Evolutionary conservation across 2,329 filamentous ascomycete genomes (phyloP), one percentile per base, ranked within the genome.

Genomic region (Thermothelomyces thermophilus): DNA sequence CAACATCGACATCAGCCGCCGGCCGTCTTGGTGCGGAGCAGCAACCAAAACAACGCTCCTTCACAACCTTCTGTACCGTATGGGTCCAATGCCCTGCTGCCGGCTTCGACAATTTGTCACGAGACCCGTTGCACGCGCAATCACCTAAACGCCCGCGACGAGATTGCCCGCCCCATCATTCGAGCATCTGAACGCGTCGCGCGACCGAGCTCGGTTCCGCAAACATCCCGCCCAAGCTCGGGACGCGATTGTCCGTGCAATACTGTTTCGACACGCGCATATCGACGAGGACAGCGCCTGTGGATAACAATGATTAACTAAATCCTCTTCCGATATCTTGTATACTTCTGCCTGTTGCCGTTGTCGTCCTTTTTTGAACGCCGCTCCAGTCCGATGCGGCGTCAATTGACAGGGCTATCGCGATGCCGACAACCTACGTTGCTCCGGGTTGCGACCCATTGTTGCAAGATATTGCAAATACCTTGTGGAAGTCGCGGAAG

Each of bases 401-500:
- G 16, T 30, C 36, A 40, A 47, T 41, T 41, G 16, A 11, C 19
- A 7, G 28, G 5, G 13, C 14, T 22, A 16, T 33, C 56, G 73
- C 61, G 36, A 83, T 83, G 80, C 79, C 80, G 41, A 82, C 76
- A 20, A 67, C 72, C 47, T 79, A 80, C 56, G 74, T 83, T 49
- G 70, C 70, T 35, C 71, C 75, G 9, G 68, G 69, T 35, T 73
- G 77, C 53, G 68, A 71, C 56, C 70, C 75, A 55, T 69, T 73
- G 45, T 72, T 87, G n/a, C 81, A 84, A 59, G 69, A 77, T 28
- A 79, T 87, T 56, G 83, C 84, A 59, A 77, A 86, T 61, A 67
- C 73, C 3, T 68, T 87, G 39, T 75, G 76, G 55, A 83, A 81
- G 63, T 77, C 84, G 10, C 78, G 76, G 54, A 87, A 85, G 63